Conservation (phyloP, 805 yeast genomes). For the Yarrowia deformans region DNA sequence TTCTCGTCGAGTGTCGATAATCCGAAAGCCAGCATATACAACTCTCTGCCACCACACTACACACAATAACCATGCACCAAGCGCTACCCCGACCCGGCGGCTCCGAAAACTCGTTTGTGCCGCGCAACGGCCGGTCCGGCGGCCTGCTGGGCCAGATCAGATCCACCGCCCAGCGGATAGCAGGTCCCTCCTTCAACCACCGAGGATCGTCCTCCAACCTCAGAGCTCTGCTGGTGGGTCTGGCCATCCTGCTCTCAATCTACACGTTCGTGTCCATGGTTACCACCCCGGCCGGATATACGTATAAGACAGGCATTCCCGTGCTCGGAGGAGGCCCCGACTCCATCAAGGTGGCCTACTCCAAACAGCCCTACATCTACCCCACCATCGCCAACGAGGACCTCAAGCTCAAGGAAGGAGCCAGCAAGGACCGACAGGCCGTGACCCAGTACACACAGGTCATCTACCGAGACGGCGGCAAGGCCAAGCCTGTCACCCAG, state of each 20-base stretch:
- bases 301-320: conserved; percentile 29
- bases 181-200: conserved; percentile 16
- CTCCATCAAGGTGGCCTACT: conserved; percentile 31
- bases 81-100: conserved; percentile 34
- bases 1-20: conserved; percentile 9
- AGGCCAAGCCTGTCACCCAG: conserved; percentile 33
- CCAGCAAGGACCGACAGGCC: neutral
- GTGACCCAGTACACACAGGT: conserved; percentile 39
- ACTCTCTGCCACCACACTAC: conserved; percentile 12
- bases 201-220: conserved; percentile 23
- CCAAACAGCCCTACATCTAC: conserved; percentile 39
- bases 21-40: neutral
- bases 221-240: conserved; percentile 6
- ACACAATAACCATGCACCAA: conserved; percentile 28
- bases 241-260: conserved; percentile 11
- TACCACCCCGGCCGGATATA: conserved; percentile 26
- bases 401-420: conserved; percentile 19
- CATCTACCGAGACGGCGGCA: conserved; percentile 39
- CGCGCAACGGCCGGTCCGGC: conserved; percentile 33
- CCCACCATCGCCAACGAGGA: conserved; percentile 39
- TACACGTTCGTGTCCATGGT: conserved; percentile 36
- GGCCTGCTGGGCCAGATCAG: conserved; percentile 37
- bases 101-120: conserved; percentile 31
- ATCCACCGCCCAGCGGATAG: conserved; percentile 21
- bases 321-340: conserved; percentile 32